phyloP scores from a whole-genome alignment of 2,329 filamentous ascomycete species.

The Fusarium longipes region DNA sequence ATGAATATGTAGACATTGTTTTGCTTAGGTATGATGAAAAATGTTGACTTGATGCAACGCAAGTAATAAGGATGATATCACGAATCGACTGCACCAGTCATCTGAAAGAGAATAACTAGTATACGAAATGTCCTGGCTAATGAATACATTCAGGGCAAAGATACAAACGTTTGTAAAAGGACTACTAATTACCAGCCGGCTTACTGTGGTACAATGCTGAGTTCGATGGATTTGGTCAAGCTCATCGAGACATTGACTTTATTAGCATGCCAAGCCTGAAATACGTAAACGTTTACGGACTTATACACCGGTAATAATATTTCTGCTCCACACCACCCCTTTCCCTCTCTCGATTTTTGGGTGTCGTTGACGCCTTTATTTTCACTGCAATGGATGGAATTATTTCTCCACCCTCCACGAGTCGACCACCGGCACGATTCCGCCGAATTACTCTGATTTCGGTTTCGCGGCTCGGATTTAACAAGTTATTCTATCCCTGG shows the following conservation, averaged over 20 bases:
- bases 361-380: conserved; percentile 35
- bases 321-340: conserved; percentile 30
- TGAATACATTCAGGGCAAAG: neutral
- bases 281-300: conserved; percentile 35
- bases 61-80: neutral
- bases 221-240: neutral
- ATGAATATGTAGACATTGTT: no score
- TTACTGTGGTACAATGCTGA: neutral
- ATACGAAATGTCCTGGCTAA: no score
- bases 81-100: neutral
- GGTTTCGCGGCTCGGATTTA: conserved; percentile 17
- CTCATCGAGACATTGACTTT: neutral
- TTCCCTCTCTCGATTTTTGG: conserved; percentile 1
- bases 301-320: conserved; percentile 42
- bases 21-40: no score
- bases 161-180: neutral
- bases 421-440: conserved; percentile 17
- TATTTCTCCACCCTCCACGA: conserved; percentile 36
- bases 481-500: conserved; percentile 1
- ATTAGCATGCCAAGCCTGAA: conserved; percentile 1
- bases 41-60: no score
- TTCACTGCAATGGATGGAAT: conserved; percentile 14
- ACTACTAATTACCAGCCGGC: neutral
- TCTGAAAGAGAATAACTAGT: neutral
- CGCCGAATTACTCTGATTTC: conserved; percentile 30